Conservation (phyloP, 108 stramenopile genomes). For the Cyclostephanos tholiformis region DNA sequence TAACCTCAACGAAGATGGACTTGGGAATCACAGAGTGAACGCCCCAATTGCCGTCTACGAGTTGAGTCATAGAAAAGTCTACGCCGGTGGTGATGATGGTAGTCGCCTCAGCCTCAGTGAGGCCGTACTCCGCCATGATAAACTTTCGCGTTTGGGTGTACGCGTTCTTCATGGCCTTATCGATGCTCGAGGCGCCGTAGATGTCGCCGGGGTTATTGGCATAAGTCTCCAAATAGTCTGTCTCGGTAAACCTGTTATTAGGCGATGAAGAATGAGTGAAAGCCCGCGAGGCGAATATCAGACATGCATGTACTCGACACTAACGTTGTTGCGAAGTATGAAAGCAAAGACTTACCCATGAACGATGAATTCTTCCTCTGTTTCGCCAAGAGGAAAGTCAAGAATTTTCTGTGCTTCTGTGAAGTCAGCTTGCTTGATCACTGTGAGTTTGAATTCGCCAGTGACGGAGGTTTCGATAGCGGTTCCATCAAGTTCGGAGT, state of each 20-base stretch:
- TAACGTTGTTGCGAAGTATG: too few species aligned
- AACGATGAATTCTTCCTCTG: conserved; percentile 38
- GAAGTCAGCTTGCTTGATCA: conserved; percentile 52
- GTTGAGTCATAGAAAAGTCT: conserved; percentile 49
- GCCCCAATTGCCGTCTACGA: conserved; percentile 60
- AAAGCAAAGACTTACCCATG: conserved; percentile 25
- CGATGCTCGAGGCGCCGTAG: conserved; percentile 44
- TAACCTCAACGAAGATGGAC: conserved; percentile 41
- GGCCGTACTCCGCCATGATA: conserved; percentile 38
- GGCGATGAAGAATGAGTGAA: too few species aligned
- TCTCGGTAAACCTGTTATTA: conserved; percentile 26
- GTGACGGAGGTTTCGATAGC: conserved; percentile 54
- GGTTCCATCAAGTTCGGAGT: conserved; percentile 50
- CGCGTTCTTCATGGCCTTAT: conserved; percentile 52
- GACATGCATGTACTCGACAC: too few species aligned
- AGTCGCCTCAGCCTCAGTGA: conserved; percentile 48
- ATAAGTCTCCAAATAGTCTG: conserved; percentile 46
- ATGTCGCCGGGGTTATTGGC: conserved; percentile 40
- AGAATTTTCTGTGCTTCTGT: conserved; percentile 31
- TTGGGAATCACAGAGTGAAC: conserved; percentile 51
- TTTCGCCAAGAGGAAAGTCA: conserved; percentile 54
- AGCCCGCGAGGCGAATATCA: too few species aligned
- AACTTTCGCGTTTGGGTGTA: conserved; percentile 57
- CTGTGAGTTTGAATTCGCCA: conserved; percentile 47
- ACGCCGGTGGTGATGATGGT: conserved; percentile 46